Evolutionary conservation across 352 stramenopile species (phyloP).

Genomic region (Globisporangium sylvaticum): DNA sequence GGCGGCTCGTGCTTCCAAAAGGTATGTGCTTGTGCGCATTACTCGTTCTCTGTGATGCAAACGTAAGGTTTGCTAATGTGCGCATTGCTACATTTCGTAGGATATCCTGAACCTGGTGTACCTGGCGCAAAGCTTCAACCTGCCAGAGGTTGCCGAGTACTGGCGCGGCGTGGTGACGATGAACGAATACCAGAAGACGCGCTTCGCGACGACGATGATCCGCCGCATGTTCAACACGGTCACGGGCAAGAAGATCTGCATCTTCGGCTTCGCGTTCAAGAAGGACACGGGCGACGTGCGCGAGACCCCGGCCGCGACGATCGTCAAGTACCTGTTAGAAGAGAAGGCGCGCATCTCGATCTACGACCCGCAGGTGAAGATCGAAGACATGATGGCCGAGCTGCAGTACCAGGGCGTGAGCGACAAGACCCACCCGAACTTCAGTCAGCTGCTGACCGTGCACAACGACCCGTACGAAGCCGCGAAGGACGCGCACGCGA

Average conservation of each 20-base stretch:
- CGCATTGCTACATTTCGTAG: conserved; percentile 18
- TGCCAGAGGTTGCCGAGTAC: conserved; percentile 98
- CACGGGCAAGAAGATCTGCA: conserved; percentile 99
- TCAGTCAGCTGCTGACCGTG: conserved; percentile 80
- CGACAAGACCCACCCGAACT: conserved; percentile 81
- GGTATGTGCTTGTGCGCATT: conserved; percentile 2
- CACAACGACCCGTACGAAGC: conserved; percentile 90
- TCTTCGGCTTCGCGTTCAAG: conserved; percentile 99
- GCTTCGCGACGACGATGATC: conserved; percentile 98
- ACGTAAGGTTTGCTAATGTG: neutral
- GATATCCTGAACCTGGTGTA: conserved; percentile 99
- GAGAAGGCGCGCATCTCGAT: conserved; percentile 95
- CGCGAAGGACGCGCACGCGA: conserved; percentile 90
- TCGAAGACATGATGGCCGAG: conserved; percentile 91
- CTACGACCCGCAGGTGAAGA: conserved; percentile 98
- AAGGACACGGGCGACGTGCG: conserved; percentile 99
- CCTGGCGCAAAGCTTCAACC: conserved; percentile 96
- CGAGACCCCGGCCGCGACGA: conserved; percentile 97
- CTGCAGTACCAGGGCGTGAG: conserved; percentile 89
- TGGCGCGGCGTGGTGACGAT: conserved; percentile 98
- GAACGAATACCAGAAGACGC: conserved; percentile 99
- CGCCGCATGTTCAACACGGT: conserved; percentile 99
- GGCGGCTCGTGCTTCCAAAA: conserved; percentile 99
- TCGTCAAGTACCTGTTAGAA: conserved; percentile 95
- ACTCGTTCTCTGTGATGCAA: conserved; percentile 17